Base-by-base conservation (phyloP, 2,329 filamentous ascomycete genomes). In the Cercospora brassicicola region DNA sequence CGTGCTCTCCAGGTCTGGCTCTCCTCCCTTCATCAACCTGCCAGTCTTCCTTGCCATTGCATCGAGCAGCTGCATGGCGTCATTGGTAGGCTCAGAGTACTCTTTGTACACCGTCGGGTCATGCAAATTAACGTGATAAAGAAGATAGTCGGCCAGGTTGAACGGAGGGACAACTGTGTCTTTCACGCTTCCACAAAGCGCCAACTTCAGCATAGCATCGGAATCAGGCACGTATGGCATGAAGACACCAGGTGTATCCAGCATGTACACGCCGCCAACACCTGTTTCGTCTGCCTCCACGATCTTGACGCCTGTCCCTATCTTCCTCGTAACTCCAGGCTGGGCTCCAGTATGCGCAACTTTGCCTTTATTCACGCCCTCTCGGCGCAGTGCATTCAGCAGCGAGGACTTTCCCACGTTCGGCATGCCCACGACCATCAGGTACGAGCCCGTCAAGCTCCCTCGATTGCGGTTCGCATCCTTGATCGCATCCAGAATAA, bases 361-460 rank as follows among this genome's bases (percentile, higher is more conserved):
- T 78, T 94, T 96, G 20, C 85, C 84, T 59, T 84, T 82, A 62
- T 84, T 81, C 72, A 92, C 86, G 48, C 93, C 92, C 18, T 85
- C 83, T 48, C 84, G 86, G 20, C 95, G 90, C 59, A 98, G 85
- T 15, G 89, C 87, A 79, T 99, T 99, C 51, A 99, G 87, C n/a
- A 99, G 84, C 1, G 94, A 93, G 57, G 92, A 96, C 81, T 99
- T 99, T 39, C 95, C 95, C 0, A 97, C 92, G 77, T 99, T 99
- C 39, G 95, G 95, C 94, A 99, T 97, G 65, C 95, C 95, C 13
- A 98, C 94, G 0, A 98, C 88, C 79, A 99, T 87, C 66, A 93
- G 87, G 59, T 93, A 88, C 73, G 93, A 86, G n/a, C 93, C 94
- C 7, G 91, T 89, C n/a, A 98, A 81, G 23, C 87, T 87, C 73